Conservation (phyloP, 345 rosid species). For the Heritiera fomes region DNA sequence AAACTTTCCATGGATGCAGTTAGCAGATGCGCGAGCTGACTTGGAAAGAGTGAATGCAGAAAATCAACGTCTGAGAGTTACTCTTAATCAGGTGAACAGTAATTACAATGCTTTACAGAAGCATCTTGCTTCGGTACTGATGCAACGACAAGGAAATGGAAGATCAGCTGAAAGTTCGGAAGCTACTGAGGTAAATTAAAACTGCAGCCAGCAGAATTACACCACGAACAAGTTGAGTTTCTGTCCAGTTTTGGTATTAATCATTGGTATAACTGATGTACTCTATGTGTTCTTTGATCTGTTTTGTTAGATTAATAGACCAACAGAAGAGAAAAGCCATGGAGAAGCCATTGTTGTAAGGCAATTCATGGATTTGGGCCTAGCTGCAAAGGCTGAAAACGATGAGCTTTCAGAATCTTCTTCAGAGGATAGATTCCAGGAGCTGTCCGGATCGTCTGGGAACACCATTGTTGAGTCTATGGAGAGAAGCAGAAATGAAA, state of each 20-base stretch:
- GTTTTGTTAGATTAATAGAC: slow-evolving; percentile 26
- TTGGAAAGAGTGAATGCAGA: slow-evolving; percentile 45
- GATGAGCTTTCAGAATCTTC: slow-evolving; percentile 28
- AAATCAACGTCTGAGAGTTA: slow-evolving; percentile 46
- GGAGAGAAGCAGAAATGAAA: slow-evolving; percentile 30
- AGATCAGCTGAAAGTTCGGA: slow-evolving; percentile 13
- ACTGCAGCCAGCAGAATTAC: neutral
- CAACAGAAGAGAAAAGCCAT: slow-evolving; percentile 25
- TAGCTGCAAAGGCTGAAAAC: slow-evolving; percentile 25
- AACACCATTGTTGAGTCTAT: slow-evolving; percentile 31
- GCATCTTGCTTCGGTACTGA: slow-evolving; percentile 39
- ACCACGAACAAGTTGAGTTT: neutral
- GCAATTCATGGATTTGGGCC: slow-evolving; percentile 49
- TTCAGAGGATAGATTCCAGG: slow-evolving; percentile 11
- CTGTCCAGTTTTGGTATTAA: slow-evolving; percentile 16
- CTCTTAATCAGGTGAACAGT: slow-evolving; percentile 44
- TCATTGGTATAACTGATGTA: neutral
- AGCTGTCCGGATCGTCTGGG: slow-evolving; percentile 7
- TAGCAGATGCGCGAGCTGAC: slow-evolving; percentile 41
- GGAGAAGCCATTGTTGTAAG: slow-evolving; percentile 29
- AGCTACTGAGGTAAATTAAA: slow-evolving; percentile 13
- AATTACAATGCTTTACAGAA: slow-evolving; percentile 47
- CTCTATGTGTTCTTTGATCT: neutral
- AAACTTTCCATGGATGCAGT: slow-evolving; percentile 23
- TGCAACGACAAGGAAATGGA: slow-evolving; percentile 33